phyloP scores from a whole-genome alignment of 306 rosid genomes.

The Fragaria vesca region DNA sequence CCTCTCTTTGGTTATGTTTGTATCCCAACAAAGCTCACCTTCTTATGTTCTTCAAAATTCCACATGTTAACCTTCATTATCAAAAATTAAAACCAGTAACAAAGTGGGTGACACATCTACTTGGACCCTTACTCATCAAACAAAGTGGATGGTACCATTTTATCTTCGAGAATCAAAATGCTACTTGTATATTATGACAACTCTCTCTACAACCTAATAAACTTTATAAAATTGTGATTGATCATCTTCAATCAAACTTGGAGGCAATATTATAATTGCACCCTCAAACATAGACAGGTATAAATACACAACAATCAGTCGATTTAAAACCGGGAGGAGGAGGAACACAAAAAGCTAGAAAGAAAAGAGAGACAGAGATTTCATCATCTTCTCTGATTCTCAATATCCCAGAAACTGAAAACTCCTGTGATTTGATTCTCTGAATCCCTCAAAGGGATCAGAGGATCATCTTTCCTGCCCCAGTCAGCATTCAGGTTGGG shows the following conservation, averaged over 20 bases:
- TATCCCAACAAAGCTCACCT: background rate
- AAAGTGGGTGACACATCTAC: background rate
- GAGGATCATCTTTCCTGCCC: conserved; percentile 44
- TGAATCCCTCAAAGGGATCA: conserved; percentile 67
- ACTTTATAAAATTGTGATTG: background rate
- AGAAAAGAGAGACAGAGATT: background rate
- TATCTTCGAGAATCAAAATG: background rate
- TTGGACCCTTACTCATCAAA: background rate
- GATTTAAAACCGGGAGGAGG: conserved; percentile 41
- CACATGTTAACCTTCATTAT: background rate
- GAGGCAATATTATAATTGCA: conserved; percentile 27
- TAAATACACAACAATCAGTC: conserved; percentile 38
- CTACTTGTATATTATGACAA: background rate
- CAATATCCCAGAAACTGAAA: conserved; percentile 25
- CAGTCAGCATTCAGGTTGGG: background rate
- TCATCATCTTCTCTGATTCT: conserved; percentile 2
- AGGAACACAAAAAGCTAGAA: conserved; percentile 26
- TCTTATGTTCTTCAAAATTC: background rate
- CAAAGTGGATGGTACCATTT: no score
- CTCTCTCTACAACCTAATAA: background rate
- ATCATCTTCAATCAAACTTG: background rate
- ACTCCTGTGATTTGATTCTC: conserved; percentile 50
- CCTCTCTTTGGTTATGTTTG: background rate
- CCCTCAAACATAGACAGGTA: background rate
- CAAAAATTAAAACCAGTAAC: background rate